Evolutionary conservation across 1,284 basidiomycete genomes (phyloP).

Genomic region (Cutaneotrichosporon arboriforme): DNA sequence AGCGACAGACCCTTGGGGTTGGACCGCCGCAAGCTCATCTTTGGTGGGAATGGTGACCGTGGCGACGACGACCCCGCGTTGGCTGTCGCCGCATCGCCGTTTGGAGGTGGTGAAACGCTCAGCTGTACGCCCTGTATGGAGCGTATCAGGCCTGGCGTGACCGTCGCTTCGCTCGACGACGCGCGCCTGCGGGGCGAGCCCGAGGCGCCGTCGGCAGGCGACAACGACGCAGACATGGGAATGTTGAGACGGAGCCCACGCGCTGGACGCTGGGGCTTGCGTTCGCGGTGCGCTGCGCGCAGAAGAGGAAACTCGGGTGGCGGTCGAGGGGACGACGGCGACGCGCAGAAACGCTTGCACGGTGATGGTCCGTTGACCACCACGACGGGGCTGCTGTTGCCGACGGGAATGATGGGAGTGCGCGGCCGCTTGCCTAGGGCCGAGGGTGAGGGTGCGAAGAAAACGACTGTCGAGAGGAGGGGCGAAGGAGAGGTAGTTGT

Average conservation of each 20-base stretch:
- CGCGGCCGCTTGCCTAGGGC: constrained; percentile 2
- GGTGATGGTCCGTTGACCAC: neutral
- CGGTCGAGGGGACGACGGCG: neutral
- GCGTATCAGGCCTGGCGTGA: constrained; percentile 8
- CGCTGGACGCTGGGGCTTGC: neutral
- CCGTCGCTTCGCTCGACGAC: neutral
- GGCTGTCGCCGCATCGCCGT: neutral
- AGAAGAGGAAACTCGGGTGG: neutral
- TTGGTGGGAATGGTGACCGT: constrained; percentile 18
- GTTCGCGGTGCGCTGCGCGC: neutral
- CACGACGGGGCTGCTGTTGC: neutral
- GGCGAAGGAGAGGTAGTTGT: no score
- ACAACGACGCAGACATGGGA: neutral
- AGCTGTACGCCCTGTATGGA: constrained; percentile 15
- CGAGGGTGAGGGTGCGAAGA: neutral
- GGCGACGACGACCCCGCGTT: neutral
- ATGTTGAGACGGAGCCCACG: neutral
- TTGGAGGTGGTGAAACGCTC: neutral
- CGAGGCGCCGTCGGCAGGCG: no score
- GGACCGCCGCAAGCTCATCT: constrained; percentile 27
- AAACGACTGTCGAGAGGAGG: no score
- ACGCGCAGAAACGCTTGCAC: neutral
- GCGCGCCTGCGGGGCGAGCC: no score
- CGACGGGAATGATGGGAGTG: neutral
- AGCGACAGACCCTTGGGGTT: constrained; percentile 40